Base-by-base conservation (phyloP, 1,139 yeast genomes). In the Maudiozyma humilis region DNA sequence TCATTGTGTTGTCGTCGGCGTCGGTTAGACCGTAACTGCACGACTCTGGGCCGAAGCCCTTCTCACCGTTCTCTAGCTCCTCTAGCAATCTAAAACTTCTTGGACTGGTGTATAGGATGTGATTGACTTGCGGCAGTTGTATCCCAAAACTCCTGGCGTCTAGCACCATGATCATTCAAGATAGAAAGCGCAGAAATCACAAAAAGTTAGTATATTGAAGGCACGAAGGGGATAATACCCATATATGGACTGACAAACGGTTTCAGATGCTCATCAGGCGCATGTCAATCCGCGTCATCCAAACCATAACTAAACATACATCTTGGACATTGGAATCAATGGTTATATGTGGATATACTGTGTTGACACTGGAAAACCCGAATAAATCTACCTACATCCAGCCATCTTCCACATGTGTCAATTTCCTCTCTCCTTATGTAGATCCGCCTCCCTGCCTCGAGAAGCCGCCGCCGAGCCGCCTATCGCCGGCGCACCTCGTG, bases 41-140 rank as follows among this genome's bases (percentile, higher is more conserved):
- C 19, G 95, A 84, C 64, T 93, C 97, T 31, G 96, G 93, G 25
- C 98, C 97, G 44, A 86, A 72, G 14, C 98, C 98, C 64, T 93
- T 93, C 63, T 93, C 99, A 42, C 98, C 98, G 61, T 89, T 91
- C 65, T 93, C 99, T 53, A 93, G 74, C 67, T 91, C 98, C 69
- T 91, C 98, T 51, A 91, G 73, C 40, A 91, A 75, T 61, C 94
- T 85, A 67, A 91, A 91, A 64, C 88, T 88, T 66, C 97, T 79
- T 52, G 97, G 97, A 39, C 95, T 85, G 32, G 31, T 27, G n/a
- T 10, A 19, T 35, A 38, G 16, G 13, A 20, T 4, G n/a, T n/a
- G n/a, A n/a, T n/a, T n/a, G n/a, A n/a, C n/a, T n/a, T n/a, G n/a
- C n/a, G n/a, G n/a, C n/a, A n/a, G n/a, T n/a, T n/a, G n/a, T n/a